A percentile compares a stretch with the other conserved stretches of the same genome.
These are phyloP conservation scores for Mortierella sp. DNA, from an alignment of 371 early-diverging fungal species.

Conservation along the genomic window DNA sequence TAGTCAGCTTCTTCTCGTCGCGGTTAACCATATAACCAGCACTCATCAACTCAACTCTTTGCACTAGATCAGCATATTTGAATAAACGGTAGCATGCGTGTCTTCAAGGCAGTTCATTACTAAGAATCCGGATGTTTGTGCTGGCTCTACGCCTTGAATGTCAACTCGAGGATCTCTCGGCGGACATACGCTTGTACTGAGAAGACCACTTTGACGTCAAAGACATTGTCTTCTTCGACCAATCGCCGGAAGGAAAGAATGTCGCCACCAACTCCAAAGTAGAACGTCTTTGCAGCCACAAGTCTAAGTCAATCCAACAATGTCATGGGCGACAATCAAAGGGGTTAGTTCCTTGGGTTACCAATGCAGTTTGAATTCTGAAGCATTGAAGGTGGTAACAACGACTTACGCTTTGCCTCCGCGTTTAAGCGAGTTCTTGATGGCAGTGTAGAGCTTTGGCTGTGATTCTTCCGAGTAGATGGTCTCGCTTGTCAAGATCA, in stretches of 20 bases:
- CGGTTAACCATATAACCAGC: slow-evolving; percentile 34
- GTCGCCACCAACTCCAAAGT: slow-evolving; percentile 92
- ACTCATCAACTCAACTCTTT: neutral
- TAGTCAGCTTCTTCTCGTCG: slow-evolving; percentile 42
- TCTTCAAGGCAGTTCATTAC: no score
- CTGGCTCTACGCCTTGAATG: slow-evolving; percentile 33
- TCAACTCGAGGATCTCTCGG: slow-evolving; percentile 77
- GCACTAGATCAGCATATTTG: no score
- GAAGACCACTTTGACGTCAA: slow-evolving; percentile 69
- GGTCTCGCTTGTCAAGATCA: slow-evolving; percentile 94
- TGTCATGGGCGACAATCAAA: neutral
- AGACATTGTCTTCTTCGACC: slow-evolving; percentile 66
- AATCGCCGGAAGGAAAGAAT: slow-evolving; percentile 75
- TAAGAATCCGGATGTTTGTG: neutral
- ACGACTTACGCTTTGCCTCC: slow-evolving; percentile 75
- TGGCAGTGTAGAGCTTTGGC: slow-evolving; percentile 67
- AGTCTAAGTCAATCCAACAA: slow-evolving; percentile 59
- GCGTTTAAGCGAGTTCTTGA: slow-evolving; percentile 70
- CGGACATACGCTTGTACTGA: slow-evolving; percentile 73
- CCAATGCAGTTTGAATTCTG: no score
- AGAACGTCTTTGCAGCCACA: slow-evolving; percentile 92
- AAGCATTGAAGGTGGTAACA: no score
- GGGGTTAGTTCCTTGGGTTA: no score
- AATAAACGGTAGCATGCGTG: no score
- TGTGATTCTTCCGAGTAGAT: slow-evolving; percentile 83